Evolutionary conservation across 1,284 basidiomycete species (phyloP).

Genomic region (Ceratobasidium sp.): DNA sequence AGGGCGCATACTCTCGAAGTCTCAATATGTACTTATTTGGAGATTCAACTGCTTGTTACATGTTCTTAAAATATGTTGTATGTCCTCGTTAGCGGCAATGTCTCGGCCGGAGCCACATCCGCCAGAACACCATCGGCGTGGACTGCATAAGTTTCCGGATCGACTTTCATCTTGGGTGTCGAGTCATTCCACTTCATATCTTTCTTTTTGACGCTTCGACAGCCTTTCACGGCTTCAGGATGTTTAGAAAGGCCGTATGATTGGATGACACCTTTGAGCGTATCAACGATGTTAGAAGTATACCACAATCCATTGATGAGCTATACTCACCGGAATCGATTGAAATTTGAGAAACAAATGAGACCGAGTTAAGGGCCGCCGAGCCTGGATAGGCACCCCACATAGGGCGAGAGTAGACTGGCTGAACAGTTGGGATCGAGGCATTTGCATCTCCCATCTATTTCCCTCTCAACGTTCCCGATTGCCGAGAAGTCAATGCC

Average conservation of each 20-base stretch:
- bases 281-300: conserved; percentile 4
- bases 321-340: conserved; percentile 66
- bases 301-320: no score
- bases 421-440: conserved; percentile 94
- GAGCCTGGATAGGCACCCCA: conserved; percentile 83
- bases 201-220: conserved; percentile 81
- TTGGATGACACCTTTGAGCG: conserved; percentile 65
- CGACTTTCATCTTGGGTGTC: conserved; percentile 86
- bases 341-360: conserved; percentile 87
- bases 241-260: conserved; percentile 83
- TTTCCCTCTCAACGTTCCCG: conserved; percentile 11
- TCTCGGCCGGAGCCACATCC: conserved; percentile 82
- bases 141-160: conserved; percentile 94
- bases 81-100: conserved; percentile 74
- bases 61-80: conserved; percentile 80
- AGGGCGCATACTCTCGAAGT: no score
- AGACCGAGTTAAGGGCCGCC: conserved; percentile 83
- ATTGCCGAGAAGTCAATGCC: neutral
- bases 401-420: conserved; percentile 88
- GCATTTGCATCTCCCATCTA: conserved; percentile 95
- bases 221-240: conserved; percentile 80
- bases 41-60: neutral
- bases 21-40: no score
- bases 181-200: conserved; percentile 95
- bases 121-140: conserved; percentile 81